A percentile compares a stretch with the other conserved stretches of the same genome.
phyloP scores from a whole-genome alignment of 805 yeast genomes.

The Lachancea quebecensis region DNA sequence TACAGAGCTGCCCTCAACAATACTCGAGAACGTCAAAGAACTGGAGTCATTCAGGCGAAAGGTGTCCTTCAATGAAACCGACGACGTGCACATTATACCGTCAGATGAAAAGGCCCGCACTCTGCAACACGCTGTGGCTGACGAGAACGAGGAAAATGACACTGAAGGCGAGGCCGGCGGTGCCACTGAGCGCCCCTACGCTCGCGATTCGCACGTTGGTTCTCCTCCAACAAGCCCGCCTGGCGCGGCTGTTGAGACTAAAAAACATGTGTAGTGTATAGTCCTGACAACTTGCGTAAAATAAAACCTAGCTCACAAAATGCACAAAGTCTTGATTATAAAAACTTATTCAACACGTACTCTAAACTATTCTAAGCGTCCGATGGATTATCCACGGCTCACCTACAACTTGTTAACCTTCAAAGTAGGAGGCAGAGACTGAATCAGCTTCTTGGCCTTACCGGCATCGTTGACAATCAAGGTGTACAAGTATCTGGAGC shows the following conservation, averaged over 20 bases:
- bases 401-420: conserved; percentile 49
- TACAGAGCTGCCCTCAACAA: conserved; percentile 2
- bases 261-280: conserved; percentile 4
- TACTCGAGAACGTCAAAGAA: conserved; percentile 4
- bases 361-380: conserved; percentile 4
- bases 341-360: conserved; percentile 5
- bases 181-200: neutral
- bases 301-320: conserved; percentile 1
- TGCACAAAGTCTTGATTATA: conserved; percentile 7
- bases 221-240: neutral
- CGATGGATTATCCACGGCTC: conserved; percentile 1
- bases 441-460: conserved; percentile 96
- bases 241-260: conserved; percentile 1
- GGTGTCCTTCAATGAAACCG: conserved; percentile 28
- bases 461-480: conserved; percentile 90
- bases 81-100: conserved; percentile 23
- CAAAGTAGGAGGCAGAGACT: conserved; percentile 93
- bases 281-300: neutral
- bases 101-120: neutral
- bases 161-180: neutral
- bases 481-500: conserved; percentile 90
- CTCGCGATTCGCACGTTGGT: neutral
- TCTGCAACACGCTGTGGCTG: neutral
- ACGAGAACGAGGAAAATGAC: conserved; percentile 11
- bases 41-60: conserved; percentile 17